Evolutionary conservation across 768 basidiomycete genomes (phyloP).

Genomic region (Mycena latifolia): DNA sequence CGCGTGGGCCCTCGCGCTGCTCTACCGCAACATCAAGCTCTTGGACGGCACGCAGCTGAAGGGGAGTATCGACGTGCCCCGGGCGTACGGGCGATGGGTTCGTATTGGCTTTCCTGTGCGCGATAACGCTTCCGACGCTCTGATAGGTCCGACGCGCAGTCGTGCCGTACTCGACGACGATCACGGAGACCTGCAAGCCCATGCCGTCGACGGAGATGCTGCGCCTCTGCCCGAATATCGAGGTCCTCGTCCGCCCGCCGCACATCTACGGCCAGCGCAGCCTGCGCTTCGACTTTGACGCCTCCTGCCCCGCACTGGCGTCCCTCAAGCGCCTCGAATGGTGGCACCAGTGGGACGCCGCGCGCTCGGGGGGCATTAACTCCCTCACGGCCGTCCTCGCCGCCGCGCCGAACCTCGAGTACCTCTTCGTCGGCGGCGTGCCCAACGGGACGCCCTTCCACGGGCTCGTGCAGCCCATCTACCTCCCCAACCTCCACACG

Average conservation of each 20-base stretch:
- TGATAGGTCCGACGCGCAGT: too few relatives aligned
- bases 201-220: constrained; percentile 61
- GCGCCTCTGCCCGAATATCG: constrained; percentile 59
- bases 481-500: constrained; percentile 62
- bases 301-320: constrained; percentile 57
- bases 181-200: constrained; percentile 48
- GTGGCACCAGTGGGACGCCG: constrained; percentile 72
- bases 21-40: constrained; percentile 69
- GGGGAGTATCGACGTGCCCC: constrained; percentile 49
- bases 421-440: constrained; percentile 67
- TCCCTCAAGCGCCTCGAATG: constrained; percentile 75
- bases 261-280: constrained; percentile 33
- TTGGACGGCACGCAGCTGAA: constrained; percentile 37
- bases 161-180: constrained; percentile 69
- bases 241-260: constrained; percentile 67
- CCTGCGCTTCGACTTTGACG: constrained; percentile 66
- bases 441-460: constrained; percentile 40
- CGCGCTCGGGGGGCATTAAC: constrained; percentile 75
- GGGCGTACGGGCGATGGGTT: constrained; percentile 47
- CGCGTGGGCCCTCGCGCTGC: constrained; percentile 54
- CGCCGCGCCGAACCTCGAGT: constrained; percentile 66
- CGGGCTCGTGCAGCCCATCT: constrained; percentile 43
- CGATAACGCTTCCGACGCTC: background rate
- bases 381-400: constrained; percentile 65
- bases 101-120: constrained; percentile 27